Evolutionary conservation across 2,329 filamentous ascomycete genomes (phyloP).

Genomic region (Coniella vitis): DNA sequence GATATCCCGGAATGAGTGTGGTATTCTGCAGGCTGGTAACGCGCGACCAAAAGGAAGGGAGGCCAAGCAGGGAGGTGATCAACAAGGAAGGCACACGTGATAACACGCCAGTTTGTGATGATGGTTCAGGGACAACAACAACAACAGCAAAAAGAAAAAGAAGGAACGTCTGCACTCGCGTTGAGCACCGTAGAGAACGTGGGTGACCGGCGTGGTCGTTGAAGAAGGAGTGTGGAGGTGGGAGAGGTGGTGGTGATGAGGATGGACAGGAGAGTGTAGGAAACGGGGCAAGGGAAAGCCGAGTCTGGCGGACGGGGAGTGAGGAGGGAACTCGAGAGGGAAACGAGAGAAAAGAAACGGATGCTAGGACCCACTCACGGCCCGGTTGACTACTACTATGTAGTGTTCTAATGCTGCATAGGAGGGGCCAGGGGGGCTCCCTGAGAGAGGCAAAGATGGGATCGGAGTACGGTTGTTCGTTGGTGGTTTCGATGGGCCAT

Average conservation of each 20-base stretch:
- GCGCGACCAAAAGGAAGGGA: no score
- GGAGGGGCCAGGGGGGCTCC: no score
- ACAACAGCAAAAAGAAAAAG: not conserved
- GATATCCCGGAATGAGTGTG: no score
- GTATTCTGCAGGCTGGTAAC: no score
- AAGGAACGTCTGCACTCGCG: not conserved
- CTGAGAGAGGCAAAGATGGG: no score
- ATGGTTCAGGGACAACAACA: not conserved
- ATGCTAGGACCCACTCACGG: not conserved
- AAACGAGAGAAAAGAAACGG: not conserved
- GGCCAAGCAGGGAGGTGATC: no score
- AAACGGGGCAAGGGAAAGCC: not conserved
- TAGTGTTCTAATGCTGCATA: no score
- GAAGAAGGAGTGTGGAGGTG: not conserved
- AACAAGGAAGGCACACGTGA: no score
- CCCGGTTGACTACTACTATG: not conserved
- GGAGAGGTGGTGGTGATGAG: not conserved
- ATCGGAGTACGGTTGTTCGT: no score
- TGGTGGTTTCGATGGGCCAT: no score
- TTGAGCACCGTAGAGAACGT: not conserved
- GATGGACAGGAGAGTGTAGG: constrained; percentile 2
- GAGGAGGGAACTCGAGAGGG: not conserved
- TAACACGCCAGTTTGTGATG: not conserved
- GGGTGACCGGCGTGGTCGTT: not conserved
- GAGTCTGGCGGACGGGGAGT: not conserved